Evolutionary conservation across 371 early-diverging fungal genomes (phyloP).

Genomic region (Mucor racemosus): DNA sequence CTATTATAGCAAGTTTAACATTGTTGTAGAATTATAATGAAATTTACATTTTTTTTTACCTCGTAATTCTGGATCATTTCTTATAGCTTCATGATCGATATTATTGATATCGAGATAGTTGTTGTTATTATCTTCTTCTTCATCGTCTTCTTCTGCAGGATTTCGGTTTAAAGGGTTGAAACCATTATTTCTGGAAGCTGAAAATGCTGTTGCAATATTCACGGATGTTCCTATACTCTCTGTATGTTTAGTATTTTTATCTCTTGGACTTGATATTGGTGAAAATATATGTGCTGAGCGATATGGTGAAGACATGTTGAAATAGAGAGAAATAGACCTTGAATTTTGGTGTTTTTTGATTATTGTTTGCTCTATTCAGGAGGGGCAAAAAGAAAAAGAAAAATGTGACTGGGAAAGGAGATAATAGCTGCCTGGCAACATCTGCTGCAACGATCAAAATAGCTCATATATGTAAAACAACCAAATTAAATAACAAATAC

Average conservation of each 20-base stretch:
- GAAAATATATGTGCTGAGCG: conserved; percentile 1
- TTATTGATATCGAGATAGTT: conserved; percentile 9
- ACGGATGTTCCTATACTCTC: not conserved
- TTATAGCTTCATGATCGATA: conserved; percentile 21
- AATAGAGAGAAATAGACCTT: not conserved
- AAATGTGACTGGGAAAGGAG: not conserved
- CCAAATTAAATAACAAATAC: too few relatives aligned
- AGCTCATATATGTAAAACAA: too few relatives aligned
- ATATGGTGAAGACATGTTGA: not conserved
- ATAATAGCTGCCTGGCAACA: too few relatives aligned
- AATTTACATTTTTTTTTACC: conserved; percentile 3
- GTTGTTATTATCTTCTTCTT: not conserved
- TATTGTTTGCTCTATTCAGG: too few relatives aligned
- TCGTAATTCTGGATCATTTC: conserved; percentile 17
- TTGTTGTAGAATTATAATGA: not conserved
- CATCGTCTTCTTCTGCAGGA: not conserved
- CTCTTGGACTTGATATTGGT: not conserved
- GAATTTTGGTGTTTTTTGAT: not conserved
- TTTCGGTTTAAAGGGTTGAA: not conserved
- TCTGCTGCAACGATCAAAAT: too few relatives aligned
- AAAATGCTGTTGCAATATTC: conserved; percentile 1
- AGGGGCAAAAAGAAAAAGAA: not conserved
- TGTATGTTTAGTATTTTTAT: not conserved
- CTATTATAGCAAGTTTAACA: not conserved
- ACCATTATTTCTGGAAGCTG: not conserved